Evolutionary conservation across 352 stramenopile species (phyloP).

Genomic region (Phytophthora pini): DNA sequence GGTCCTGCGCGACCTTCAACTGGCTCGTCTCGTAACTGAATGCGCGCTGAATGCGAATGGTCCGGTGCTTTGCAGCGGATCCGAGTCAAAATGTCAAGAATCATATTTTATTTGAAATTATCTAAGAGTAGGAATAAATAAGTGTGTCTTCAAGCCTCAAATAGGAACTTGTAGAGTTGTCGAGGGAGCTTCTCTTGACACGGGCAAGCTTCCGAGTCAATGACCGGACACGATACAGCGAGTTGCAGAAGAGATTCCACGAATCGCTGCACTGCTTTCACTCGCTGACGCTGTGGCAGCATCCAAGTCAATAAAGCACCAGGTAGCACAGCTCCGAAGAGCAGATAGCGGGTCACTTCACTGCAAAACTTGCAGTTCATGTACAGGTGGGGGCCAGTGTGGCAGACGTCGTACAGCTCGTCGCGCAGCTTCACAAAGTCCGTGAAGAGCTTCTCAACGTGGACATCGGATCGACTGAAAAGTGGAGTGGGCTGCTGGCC

Average conservation of each 20-base stretch:
- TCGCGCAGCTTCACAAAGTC: constrained; percentile 52
- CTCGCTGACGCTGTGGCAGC: constrained; percentile 29
- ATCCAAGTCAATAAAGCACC: constrained; percentile 30
- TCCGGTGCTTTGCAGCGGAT: constrained; percentile 13
- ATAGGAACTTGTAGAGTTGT: constrained; percentile 7
- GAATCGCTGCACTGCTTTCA: constrained; percentile 33
- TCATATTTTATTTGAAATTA: constrained; percentile 7
- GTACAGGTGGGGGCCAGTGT: constrained; percentile 31
- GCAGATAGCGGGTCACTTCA: constrained; percentile 46
- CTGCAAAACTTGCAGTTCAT: constrained; percentile 49
- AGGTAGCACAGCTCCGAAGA: constrained; percentile 34
- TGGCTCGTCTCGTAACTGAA: constrained; percentile 17
- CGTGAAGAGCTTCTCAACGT: constrained; percentile 32
- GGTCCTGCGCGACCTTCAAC: constrained; percentile 7
- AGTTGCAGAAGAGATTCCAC: constrained; percentile 34
- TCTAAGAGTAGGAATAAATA: constrained; percentile 2
- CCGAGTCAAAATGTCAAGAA: no score
- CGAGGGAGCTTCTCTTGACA: constrained; percentile 16
- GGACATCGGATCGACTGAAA: constrained; percentile 23
- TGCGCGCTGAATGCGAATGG: constrained; percentile 15
- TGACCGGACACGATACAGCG: constrained; percentile 20
- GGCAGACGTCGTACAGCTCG: constrained; percentile 39
- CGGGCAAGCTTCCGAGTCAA: constrained; percentile 25
- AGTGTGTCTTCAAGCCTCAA: constrained; percentile 4
- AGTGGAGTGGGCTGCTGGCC: constrained; percentile 1